These are phyloP conservation scores for Boletus hoseneyae DNA, from an alignment of 1,284 basidiomycete species.

Conservation along the genomic window DNA sequence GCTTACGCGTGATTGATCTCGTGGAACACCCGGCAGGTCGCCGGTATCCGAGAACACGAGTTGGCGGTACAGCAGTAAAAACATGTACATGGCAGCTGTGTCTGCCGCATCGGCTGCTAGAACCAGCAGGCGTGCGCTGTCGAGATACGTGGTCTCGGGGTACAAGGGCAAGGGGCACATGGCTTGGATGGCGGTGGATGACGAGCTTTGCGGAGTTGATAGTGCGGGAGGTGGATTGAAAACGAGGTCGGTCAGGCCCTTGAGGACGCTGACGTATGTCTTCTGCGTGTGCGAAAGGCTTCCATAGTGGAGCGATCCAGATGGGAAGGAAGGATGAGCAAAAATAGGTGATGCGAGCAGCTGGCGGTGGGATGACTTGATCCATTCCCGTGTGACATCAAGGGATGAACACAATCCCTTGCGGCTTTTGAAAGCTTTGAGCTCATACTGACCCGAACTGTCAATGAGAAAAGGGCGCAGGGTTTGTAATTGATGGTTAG, in stretches of 20 bases:
- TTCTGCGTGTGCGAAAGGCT: constrained; percentile 50
- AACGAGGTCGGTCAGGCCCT: constrained; percentile 69
- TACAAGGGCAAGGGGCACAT: constrained; percentile 43
- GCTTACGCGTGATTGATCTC: constrained; percentile 35
- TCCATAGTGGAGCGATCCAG: constrained; percentile 39
- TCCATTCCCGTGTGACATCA: constrained; percentile 62
- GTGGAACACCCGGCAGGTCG: constrained; percentile 20
- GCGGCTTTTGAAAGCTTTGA: constrained; percentile 69
- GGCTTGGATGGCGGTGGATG: constrained; percentile 34
- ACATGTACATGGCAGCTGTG: constrained; percentile 73
- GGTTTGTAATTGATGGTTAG: constrained; percentile 90
- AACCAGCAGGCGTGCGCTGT: constrained; percentile 68
- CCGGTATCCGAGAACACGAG: constrained; percentile 49
- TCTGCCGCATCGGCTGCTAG: constrained; percentile 76
- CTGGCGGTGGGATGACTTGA: constrained; percentile 43
- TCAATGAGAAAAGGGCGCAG: constrained; percentile 82
- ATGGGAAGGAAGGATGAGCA: constrained; percentile 40
- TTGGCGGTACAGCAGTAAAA: constrained; percentile 78
- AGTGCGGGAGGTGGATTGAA: constrained; percentile 53
- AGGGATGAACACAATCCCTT: constrained; percentile 49
- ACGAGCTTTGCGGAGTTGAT: constrained; percentile 22
- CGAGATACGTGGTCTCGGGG: constrained; percentile 86
- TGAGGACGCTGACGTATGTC: constrained; percentile 54
- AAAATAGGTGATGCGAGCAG: constrained; percentile 38
- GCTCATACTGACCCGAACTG: constrained; percentile 79